Conservation (phyloP, 2,329 filamentous ascomycete genomes). For the Apiospora pterosperma region DNA sequence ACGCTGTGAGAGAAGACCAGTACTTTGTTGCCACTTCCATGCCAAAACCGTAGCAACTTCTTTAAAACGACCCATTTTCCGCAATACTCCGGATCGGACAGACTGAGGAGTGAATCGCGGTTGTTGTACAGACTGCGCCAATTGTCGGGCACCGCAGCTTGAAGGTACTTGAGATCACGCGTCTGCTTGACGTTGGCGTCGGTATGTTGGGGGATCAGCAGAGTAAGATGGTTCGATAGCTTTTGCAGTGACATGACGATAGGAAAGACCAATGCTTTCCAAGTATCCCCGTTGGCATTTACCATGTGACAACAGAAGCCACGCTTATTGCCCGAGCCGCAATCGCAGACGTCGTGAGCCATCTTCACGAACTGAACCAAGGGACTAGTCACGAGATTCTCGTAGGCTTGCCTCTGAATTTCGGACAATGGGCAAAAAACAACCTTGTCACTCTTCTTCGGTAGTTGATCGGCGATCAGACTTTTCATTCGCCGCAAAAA, state of each 20-base stretch:
- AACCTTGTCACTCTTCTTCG: conserved; percentile 90
- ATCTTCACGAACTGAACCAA: conserved; percentile 66
- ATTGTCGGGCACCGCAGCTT: conserved; percentile 68
- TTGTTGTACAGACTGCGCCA: conserved; percentile 74
- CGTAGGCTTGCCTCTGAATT: conserved; percentile 77
- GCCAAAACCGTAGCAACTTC: conserved; percentile 86
- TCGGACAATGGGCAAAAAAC: conserved; percentile 92
- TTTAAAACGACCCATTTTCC: conserved; percentile 95
- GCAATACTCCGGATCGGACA: conserved; percentile 86
- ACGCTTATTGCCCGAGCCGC: conserved; percentile 63
- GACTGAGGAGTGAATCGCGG: conserved; percentile 74
- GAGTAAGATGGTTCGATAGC: conserved; percentile 86
- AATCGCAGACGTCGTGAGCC: conserved; percentile 66
- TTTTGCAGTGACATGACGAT: conserved; percentile 80
- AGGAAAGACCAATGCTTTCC: conserved; percentile 81
- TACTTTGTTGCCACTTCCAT: conserved; percentile 86
- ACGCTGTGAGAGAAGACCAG: conserved; percentile 94
- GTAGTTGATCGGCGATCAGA: conserved; percentile 85
- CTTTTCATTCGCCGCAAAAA: conserved; percentile 93
- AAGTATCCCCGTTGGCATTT: conserved; percentile 60
- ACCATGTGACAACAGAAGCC: conserved; percentile 76
- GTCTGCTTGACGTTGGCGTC: conserved; percentile 70
- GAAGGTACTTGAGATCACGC: conserved; percentile 72
- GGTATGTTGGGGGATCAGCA: conserved; percentile 67
- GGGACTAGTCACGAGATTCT: conserved; percentile 72